Percentiles rank a stretch among this genome's conserved stretches.
phyloP scores from a whole-genome alignment of 129 eudicot species.

The Flaveria robusta region DNA sequence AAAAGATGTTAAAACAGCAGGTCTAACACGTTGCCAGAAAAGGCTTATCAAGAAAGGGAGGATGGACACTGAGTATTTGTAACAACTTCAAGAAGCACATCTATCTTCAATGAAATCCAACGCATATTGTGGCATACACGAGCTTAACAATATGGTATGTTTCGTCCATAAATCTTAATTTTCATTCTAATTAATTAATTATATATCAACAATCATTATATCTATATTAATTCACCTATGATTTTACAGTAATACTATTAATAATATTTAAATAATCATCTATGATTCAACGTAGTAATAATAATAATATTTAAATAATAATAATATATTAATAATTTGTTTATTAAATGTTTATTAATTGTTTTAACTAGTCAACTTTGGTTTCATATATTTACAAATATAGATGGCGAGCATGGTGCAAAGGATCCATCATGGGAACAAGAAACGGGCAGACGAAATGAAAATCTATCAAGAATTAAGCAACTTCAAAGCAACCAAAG shows the following conservation, averaged over 20 bases:
- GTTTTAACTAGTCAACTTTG: neutral
- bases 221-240: no score
- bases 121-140: conserved; percentile 18
- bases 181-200: no score
- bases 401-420: conserved; percentile 28
- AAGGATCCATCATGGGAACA: conserved; percentile 21
- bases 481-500: neutral
- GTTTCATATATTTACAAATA: no score
- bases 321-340: neutral
- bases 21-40: neutral
- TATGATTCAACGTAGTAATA: no score
- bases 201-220: no score
- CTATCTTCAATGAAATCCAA: conserved; percentile 2
- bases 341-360: neutral
- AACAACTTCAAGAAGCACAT: conserved; percentile 12
- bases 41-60: conserved; percentile 20
- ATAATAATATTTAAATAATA: no score
- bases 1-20: no score
- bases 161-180: neutral
- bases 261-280: neutral
- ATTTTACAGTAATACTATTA: neutral
- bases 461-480: conserved; percentile 12
- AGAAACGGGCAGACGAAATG: conserved; percentile 11
- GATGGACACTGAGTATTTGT: conserved; percentile 17
- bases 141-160: conserved; percentile 22